Conservation (phyloP, 2,329 filamentous ascomycete genomes). For the Arthrobotrys iridis region DNA sequence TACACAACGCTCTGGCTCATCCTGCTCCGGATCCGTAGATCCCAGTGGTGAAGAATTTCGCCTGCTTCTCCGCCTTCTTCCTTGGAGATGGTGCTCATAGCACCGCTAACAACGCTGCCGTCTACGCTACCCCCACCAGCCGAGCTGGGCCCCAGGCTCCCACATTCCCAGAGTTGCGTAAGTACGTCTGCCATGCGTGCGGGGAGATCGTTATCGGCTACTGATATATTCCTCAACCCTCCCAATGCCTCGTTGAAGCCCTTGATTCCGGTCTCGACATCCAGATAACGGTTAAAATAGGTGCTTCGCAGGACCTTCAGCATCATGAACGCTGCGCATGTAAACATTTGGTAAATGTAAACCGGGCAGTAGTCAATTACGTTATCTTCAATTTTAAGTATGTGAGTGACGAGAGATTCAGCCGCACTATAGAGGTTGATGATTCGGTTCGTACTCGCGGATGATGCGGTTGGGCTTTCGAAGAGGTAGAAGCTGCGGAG, state of each 20-base stretch:
- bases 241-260: slow-evolving; percentile 77
- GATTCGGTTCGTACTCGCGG: slow-evolving; percentile 70
- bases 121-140: slow-evolving; percentile 62
- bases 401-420: slow-evolving; percentile 72
- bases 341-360: slow-evolving; percentile 85
- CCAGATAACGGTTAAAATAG: slow-evolving; percentile 77
- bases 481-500: slow-evolving; percentile 83
- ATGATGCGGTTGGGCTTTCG: slow-evolving; percentile 77
- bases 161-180: slow-evolving; percentile 84
- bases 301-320: slow-evolving; percentile 79
- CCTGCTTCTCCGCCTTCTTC: slow-evolving; percentile 40
- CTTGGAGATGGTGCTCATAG: slow-evolving; percentile 51
- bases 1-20: slow-evolving; percentile 88
- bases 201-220: slow-evolving; percentile 80
- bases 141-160: slow-evolving; percentile 65
- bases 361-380: slow-evolving; percentile 75
- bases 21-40: slow-evolving; percentile 82
- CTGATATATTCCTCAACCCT: slow-evolving; percentile 76
- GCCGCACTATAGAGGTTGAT: slow-evolving; percentile 79
- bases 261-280: slow-evolving; percentile 73
- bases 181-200: slow-evolving; percentile 84
- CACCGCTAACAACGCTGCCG: slow-evolving; percentile 65
- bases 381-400: slow-evolving; percentile 68
- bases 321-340: slow-evolving; percentile 80
- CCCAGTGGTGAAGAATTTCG: slow-evolving; percentile 64